Evolutionary conservation across 2,329 filamentous ascomycete species (phyloP), one percentile per base, ranked within the genome.

Genomic region (Sphaceloma murrayae): DNA sequence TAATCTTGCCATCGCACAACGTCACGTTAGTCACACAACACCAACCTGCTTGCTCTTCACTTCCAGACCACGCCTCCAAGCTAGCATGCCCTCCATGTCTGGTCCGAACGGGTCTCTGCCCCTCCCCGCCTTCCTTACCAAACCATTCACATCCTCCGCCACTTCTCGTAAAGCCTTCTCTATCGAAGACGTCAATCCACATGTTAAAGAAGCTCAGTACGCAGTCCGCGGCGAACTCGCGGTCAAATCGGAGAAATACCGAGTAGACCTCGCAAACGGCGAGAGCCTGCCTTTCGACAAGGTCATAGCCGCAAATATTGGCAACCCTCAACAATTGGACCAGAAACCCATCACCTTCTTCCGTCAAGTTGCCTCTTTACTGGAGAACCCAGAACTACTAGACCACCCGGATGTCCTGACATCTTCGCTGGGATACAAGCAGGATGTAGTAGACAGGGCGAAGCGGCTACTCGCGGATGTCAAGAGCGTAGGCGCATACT

Each of bases 321-420:
- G 91, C 60, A 98, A 98, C 71, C 91, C 91, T 3, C 91, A 98
- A 67, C 91, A 98, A 68, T 78, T 98, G 51, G 91, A 95, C 68
- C 91, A 98, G 74, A 93, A 96, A 73, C 91, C 91, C 58, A 89
- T 98, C 58, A 98, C 91, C 54, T 98, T 95, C 74, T 95, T 98
- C 78, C 81, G 91, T 55, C 89, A 98, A 69, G 91, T 98, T 19
- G 75, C 91, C 58, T 94, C 86, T 67, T 65, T 98, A 50, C 67
- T 96, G 48, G 91, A 98, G 72, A 88, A 96, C 70, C 91, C 91
- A 1, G 63, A 72, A 46, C 72, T 98, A 24, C 73, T 98, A 48
- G 75, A 94, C 59, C 80, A 93, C 56, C 78, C 86, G 62, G 77
- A 89, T 52, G 80, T 82, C n/a, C 69, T 96, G 51, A 67, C 80